Percentiles rank a stretch among this genome's conserved stretches.
phyloP scores from a whole-genome alignment of 768 basidiomycete species.

The Mycena filopes region DNA sequence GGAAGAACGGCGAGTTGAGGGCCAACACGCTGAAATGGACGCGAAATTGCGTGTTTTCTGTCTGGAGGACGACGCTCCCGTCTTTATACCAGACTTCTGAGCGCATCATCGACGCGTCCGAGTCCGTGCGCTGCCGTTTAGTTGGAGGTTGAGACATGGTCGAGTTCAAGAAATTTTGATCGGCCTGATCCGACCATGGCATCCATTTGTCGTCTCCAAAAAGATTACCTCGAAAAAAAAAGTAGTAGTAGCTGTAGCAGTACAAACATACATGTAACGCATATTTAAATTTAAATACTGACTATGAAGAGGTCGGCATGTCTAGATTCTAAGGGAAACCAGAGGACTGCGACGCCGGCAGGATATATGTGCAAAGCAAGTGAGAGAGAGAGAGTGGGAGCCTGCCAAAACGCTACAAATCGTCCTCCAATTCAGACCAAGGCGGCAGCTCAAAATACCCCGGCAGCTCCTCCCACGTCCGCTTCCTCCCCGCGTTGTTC shows the following conservation, averaged over 20 bases:
- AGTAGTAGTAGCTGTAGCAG: too few species aligned
- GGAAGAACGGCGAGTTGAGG: slow-evolving; percentile 7
- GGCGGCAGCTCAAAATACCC: not conserved
- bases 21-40: slow-evolving; percentile 23
- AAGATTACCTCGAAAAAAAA: too few species aligned
- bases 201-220: too few species aligned
- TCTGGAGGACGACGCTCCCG: slow-evolving; percentile 17
- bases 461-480: slow-evolving; percentile 11
- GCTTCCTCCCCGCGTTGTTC: not conserved
- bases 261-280: too few species aligned
- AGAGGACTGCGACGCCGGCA: too few species aligned
- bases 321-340: too few species aligned
- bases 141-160: too few species aligned
- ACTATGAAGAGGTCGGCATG: too few species aligned
- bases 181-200: too few species aligned
- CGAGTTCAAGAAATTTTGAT: too few species aligned
- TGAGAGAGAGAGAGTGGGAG: not conserved
- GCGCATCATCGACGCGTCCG: not conserved
- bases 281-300: too few species aligned
- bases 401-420: not conserved
- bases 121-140: too few species aligned
- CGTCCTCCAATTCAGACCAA: slow-evolving; percentile 11
- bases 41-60: slow-evolving; percentile 14
- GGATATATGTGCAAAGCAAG: not conserved
- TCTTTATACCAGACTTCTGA: slow-evolving; percentile 16